Evolutionary conservation across 371 early-diverging fungal genomes (phyloP), one percentile per base, ranked within the genome.

Genomic region (Saksenaea vasiformis): DNA sequence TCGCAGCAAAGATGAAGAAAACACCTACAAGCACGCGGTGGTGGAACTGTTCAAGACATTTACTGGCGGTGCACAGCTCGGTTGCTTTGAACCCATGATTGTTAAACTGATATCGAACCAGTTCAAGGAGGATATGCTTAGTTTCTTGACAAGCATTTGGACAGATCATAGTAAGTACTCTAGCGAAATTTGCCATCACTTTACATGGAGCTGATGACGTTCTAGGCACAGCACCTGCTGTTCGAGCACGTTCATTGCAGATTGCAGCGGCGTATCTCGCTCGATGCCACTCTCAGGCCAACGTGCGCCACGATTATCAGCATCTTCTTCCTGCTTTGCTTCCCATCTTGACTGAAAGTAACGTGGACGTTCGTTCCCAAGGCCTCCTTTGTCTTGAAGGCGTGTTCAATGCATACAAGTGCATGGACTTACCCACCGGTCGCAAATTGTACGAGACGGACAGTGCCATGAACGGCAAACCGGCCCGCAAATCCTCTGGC

Each of bases 281-380:
- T 4, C 81, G 85, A 1, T 81, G 83, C 60, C 70, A 74, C 5
- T 59, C 64, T 5, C 62, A 70, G 7, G 64, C 61, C 1, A 34
- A 65, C 19, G 60, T 72, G 35, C 68, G 69, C 5, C 43, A 69
- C 24, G 97, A 94, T 68, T 92, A 86, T 76, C 96, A 96, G 76
- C 79, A 93, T n/a, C 57, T 91, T 28, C 67, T 95, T 1, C 95
- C 96, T 9, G 73, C 82, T 1, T 66, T 95, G n/a, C 66, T 96
- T 37, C 78, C 90, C 34, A 79, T 86, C 4, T 76, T 95, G 44
- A 73, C 75, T 5, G 84, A 88, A 65, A 60, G 61, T 1, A 63
- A 85, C 37, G 67, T 65, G 37, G 72, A 70, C 27, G 81, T 92
- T 36, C 91, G 93, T 28, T 68, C 74, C 8, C 79, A 84, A 10